These are phyloP conservation scores for Alternaria postmessia DNA, from an alignment of 2,329 filamentous ascomycete species.

Conservation along the genomic window DNA sequence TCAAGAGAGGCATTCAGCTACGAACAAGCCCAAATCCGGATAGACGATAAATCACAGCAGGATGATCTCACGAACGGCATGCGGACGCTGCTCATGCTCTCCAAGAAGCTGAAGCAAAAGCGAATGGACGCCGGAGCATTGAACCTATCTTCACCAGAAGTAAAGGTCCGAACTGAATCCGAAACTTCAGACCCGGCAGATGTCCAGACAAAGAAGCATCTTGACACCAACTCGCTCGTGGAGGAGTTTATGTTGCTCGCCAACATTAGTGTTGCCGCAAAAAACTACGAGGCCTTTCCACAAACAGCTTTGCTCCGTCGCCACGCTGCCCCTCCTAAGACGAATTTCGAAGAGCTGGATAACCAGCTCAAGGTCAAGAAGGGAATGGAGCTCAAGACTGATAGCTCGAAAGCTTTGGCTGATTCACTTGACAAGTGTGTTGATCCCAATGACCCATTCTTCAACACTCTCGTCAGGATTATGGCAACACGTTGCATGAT, in stretches of 20 bases:
- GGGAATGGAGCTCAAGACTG: slow-evolving; percentile 78
- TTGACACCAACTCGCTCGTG: slow-evolving; percentile 96
- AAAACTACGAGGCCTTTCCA: slow-evolving; percentile 90
- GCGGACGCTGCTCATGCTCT: slow-evolving; percentile 84
- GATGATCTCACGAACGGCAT: slow-evolving; percentile 92
- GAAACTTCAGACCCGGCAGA: slow-evolving; percentile 96
- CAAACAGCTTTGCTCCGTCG: slow-evolving; percentile 94
- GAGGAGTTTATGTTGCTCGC: slow-evolving; percentile 99
- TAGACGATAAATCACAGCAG: slow-evolving; percentile 86
- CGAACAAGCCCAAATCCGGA: slow-evolving; percentile 91
- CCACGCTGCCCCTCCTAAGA: slow-evolving; percentile 89
- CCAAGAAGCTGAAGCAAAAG: slow-evolving; percentile 92
- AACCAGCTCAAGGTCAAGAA: slow-evolving; percentile 91
- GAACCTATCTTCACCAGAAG: slow-evolving; percentile 96
- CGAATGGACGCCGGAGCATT: slow-evolving; percentile 92
- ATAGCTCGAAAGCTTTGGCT: slow-evolving; percentile 91
- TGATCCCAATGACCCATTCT: slow-evolving; percentile 85
- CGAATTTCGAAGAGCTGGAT: slow-evolving; percentile 93
- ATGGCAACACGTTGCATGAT: slow-evolving; percentile 99
- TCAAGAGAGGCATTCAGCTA: slow-evolving; percentile 98
- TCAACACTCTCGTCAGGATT: slow-evolving; percentile 97
- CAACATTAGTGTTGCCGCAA: slow-evolving; percentile 91
- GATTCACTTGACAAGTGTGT: slow-evolving; percentile 88
- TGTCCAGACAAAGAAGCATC: slow-evolving; percentile 91
- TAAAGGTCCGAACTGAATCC: slow-evolving; percentile 92